Conservation (phyloP, 768 basidiomycete genomes). For the Galerina marginata region DNA sequence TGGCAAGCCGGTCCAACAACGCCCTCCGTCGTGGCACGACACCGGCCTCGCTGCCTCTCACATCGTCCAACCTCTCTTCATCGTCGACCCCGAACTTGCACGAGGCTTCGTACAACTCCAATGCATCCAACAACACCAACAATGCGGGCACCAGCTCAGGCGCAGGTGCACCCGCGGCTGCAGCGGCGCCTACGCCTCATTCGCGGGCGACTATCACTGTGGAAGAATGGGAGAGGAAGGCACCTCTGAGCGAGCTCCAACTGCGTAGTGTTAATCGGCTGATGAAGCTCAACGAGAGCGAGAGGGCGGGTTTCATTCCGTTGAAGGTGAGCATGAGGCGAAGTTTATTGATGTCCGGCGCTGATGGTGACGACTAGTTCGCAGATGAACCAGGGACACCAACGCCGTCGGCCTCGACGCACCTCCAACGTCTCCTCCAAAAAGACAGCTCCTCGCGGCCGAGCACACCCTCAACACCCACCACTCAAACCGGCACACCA, state of each 20-base stretch:
- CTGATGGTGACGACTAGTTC: constrained; percentile 14
- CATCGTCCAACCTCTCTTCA: constrained; percentile 13
- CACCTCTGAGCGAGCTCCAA: constrained; percentile 76
- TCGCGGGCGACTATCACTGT: constrained; percentile 52
- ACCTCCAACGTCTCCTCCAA: constrained; percentile 24
- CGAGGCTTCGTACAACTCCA: not conserved
- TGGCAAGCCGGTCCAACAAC: constrained; percentile 1
- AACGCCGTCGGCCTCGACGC: constrained; percentile 7
- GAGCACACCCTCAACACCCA: constrained; percentile 41
- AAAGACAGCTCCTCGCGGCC: constrained; percentile 40
- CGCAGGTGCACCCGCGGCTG: not conserved
- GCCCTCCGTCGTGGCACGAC: constrained; percentile 12
- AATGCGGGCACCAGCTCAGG: not conserved
- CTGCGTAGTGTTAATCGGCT: constrained; percentile 66
- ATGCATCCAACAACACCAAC: not conserved
- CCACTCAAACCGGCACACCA: not conserved
- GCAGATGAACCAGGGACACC: constrained; percentile 25
- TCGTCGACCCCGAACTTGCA: constrained; percentile 7
- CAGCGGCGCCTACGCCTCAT: not conserved
- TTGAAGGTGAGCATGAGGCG: constrained; percentile 60
- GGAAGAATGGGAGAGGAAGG: constrained; percentile 91
- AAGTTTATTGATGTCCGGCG: not conserved
- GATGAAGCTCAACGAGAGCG: constrained; percentile 54
- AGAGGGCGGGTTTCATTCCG: constrained; percentile 63
- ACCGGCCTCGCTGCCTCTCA: constrained; percentile 13